Evolutionary conservation across 139 green algal genomes (phyloP), one percentile per base, ranked within the genome.

Genomic region (Spirogloea muscicola): DNA sequence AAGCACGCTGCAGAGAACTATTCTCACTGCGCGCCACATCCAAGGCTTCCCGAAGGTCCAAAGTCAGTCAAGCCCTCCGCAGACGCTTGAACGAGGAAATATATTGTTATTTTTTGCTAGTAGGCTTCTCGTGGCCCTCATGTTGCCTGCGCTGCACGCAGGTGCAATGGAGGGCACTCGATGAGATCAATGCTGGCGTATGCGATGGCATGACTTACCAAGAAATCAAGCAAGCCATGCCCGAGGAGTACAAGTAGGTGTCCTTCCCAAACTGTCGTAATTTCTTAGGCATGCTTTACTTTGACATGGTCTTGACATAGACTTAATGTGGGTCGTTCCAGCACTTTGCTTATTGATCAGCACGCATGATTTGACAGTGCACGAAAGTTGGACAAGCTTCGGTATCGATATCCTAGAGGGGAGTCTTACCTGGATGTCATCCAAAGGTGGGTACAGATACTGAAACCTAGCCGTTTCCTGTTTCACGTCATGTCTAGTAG

Each of bases 1-100:
- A 5, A 93, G 86, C 68, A 98, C 93, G 0, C 78, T 98, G 37
- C 82, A 87, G 76, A 87, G 93, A 52, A 98, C 93, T 40, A 94
- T 97, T 55, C 82, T 90, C 65, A 98, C 93, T 0, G 93, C 92
- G 6, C 70, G 85, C 39, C 71, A 87, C 71, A 84, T 97, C 60
- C 84, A 84, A 21, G 90, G 89, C 1, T 77, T 77, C 63, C 91
- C 92, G 16, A 97, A 96, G 72, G 68, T 72, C 18, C 18, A n/a
- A n/a, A n/a, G n/a, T n/a, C n/a, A n/a, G n/a, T n/a, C n/a, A n/a
- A n/a, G n/a, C n/a, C n/a, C n/a, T n/a, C n/a, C n/a, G n/a, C n/a
- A n/a, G n/a, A n/a, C n/a, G n/a, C n/a, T n/a, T n/a, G n/a, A n/a
- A n/a, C n/a, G n/a, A n/a, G n/a, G n/a, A n/a, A n/a, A n/a, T n/a